phyloP scores from a whole-genome alignment of 202 grass and related monocot species.

The Saccharum hybrid region DNA sequence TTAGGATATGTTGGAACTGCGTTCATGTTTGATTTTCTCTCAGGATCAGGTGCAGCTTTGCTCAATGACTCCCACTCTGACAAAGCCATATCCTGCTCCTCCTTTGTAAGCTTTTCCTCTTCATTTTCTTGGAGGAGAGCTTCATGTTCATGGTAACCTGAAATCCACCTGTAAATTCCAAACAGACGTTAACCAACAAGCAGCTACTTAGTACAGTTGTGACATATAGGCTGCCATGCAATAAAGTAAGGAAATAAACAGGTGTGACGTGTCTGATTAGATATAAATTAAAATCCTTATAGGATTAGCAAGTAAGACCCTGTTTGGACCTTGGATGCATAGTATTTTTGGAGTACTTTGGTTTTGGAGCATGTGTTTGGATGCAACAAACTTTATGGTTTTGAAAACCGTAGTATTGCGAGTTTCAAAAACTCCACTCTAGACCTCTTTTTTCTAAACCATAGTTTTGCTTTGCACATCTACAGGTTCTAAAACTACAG shows the following conservation, averaged over 20 bases:
- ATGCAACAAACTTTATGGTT: not conserved
- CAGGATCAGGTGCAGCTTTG: constrained; percentile 42
- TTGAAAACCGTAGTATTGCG: not conserved
- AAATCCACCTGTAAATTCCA: constrained; percentile 79
- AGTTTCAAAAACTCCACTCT: not conserved
- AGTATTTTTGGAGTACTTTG: not conserved
- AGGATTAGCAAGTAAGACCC: not conserved
- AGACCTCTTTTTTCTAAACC: not conserved
- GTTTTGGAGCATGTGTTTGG: constrained; percentile 6
- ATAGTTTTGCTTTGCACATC: not conserved
- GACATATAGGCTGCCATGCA: constrained; percentile 21
- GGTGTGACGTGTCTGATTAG: not conserved
- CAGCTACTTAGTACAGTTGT: constrained; percentile 8
- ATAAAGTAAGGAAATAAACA: constrained; percentile 32
- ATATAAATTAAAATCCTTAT: constrained; percentile 5
- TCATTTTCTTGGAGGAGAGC: constrained; percentile 95
- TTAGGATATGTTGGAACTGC: constrained; percentile 35
- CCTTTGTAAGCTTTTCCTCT: constrained; percentile 89
- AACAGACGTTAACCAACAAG: constrained; percentile 30
- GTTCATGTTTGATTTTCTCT: constrained; percentile 41
- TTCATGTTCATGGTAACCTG: constrained; percentile 96
- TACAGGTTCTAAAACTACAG: not conserved
- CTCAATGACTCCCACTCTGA: constrained; percentile 65
- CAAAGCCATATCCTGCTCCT: constrained; percentile 94
- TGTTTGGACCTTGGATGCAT: not conserved